phyloP scores from a whole-genome alignment of 257 asterid genomes.

The Ligustrum vulgare region DNA sequence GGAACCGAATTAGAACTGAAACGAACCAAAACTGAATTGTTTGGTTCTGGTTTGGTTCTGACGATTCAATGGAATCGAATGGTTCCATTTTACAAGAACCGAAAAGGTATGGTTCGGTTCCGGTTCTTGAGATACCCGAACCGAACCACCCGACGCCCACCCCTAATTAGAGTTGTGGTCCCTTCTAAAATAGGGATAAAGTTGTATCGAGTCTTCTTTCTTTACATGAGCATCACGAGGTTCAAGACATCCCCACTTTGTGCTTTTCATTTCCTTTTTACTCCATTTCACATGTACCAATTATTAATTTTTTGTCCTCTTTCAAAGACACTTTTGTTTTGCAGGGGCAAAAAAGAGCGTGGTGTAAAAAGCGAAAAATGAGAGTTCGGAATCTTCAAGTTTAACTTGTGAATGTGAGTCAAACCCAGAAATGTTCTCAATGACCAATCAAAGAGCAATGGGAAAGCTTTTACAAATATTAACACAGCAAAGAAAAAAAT shows the following conservation, averaged over 20 bases:
- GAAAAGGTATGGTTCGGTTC: too few species aligned
- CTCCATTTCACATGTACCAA: slow-evolving; percentile 8
- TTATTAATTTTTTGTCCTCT: slow-evolving; percentile 1
- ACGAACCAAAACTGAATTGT: too few species aligned
- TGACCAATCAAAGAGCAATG: slow-evolving; percentile 1
- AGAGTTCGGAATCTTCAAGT: neutral
- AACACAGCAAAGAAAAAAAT: slow-evolving; percentile 18
- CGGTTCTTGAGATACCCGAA: too few species aligned
- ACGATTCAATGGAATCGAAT: too few species aligned
- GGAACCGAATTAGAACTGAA: too few species aligned
- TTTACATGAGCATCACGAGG: neutral
- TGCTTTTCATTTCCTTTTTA: neutral
- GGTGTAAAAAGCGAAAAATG: neutral
- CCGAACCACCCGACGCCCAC: too few species aligned
- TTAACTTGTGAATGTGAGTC: slow-evolving; percentile 12
- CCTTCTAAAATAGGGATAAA: neutral
- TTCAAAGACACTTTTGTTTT: neutral
- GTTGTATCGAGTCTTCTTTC: neutral
- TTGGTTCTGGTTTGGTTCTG: too few species aligned
- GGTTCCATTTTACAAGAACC: too few species aligned
- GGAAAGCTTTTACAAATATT: slow-evolving; percentile 1
- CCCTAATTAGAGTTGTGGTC: slow-evolving; percentile 3
- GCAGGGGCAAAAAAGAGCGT: neutral
- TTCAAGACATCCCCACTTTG: neutral
- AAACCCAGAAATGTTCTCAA: slow-evolving; percentile 15